Evolutionary conservation across 306 rosid species (phyloP), one percentile per base, ranked within the genome.

Genomic region (Cicer chorassanicum): DNA sequence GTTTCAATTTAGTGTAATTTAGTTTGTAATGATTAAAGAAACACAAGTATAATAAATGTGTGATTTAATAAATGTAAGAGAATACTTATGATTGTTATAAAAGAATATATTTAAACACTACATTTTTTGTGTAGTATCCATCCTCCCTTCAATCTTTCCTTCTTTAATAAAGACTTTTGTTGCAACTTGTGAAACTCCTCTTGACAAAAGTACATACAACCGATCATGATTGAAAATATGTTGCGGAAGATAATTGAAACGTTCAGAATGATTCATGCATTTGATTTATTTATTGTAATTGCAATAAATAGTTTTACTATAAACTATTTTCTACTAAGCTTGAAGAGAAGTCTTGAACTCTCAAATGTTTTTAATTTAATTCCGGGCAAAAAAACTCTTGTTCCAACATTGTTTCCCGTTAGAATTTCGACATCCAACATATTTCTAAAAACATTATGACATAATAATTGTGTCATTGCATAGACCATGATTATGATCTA

Each of bases 271-370:
- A 1, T 13, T 3, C 10, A 5, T n/a, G 12, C 46, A 19, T 62
- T 1, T 1, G 46, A 62, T 1, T 62, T 62, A 34, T 62, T 62
- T 62, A 39, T 62, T 62, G 46, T 38, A 62, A 62, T 40, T 62
- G 12, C 68, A 62, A 62, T 39, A 24, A 6, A 39, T 14, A 62
- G 16, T 1, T 7, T 6, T 1, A 36, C 12, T 13, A 4, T 12
- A n/a, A 62, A 38, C 21, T 38, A 12, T 5, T 14, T 62, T 6
- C 24, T 62, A 13, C 15, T 38, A 13, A 62, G 5, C 0, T 6
- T 12, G 6, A 62, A 62, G 6, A 7, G 19, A 12, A 38, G 24
- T n/a, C 12, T 2, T 1, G 0, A 18, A 62, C 12, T 36, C 5
- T 62, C 10, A 5, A 1, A 4, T 36, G 11, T n/a, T 61, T 61